Conservation (phyloP, 2,329 filamentous ascomycete genomes). For the Trichoderma harzianum region DNA sequence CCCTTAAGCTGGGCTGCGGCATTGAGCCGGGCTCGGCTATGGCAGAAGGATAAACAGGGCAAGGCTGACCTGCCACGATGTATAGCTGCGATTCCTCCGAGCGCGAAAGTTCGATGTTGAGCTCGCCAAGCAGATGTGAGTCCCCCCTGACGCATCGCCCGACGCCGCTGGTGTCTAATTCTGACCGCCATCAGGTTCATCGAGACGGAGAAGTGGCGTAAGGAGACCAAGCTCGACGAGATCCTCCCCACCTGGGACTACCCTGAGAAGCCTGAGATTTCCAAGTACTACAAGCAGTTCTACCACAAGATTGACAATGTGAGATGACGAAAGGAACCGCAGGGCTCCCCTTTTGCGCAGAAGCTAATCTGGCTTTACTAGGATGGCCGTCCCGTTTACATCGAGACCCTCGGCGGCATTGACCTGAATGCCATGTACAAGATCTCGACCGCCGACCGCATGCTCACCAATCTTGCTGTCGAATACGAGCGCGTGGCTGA, state of each 20-base stretch:
- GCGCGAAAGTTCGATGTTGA: slow-evolving; percentile 93
- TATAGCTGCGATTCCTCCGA: slow-evolving; percentile 79
- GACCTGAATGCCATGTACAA: slow-evolving; percentile 87
- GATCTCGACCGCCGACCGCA: slow-evolving; percentile 87
- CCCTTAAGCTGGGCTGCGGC: neutral
- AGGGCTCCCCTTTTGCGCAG: neutral
- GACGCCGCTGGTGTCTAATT: neutral
- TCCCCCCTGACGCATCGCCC: neutral
- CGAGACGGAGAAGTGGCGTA: slow-evolving; percentile 87
- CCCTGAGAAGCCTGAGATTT: slow-evolving; percentile 76
- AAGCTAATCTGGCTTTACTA: slow-evolving; percentile 35
- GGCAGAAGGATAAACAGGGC: neutral
- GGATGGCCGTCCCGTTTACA: slow-evolving; percentile 96
- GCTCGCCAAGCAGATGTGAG: slow-evolving; percentile 82
- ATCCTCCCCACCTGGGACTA: slow-evolving; percentile 81
- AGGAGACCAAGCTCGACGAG: slow-evolving; percentile 79
- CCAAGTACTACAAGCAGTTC: slow-evolving; percentile 94
- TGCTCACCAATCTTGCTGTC: slow-evolving; percentile 92
- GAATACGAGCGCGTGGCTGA: slow-evolving; percentile 97
- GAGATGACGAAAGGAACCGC: slow-evolving; percentile 20
- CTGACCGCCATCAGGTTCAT: slow-evolving; percentile 65
- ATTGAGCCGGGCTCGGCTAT: neutral
- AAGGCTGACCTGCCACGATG: neutral
- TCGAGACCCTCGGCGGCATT: slow-evolving; percentile 92
- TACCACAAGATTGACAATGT: slow-evolving; percentile 96